These are phyloP conservation scores for Xylariaceae sp. DNA, from an alignment of 2,329 filamentous ascomycete genomes.

Conservation along the genomic window DNA sequence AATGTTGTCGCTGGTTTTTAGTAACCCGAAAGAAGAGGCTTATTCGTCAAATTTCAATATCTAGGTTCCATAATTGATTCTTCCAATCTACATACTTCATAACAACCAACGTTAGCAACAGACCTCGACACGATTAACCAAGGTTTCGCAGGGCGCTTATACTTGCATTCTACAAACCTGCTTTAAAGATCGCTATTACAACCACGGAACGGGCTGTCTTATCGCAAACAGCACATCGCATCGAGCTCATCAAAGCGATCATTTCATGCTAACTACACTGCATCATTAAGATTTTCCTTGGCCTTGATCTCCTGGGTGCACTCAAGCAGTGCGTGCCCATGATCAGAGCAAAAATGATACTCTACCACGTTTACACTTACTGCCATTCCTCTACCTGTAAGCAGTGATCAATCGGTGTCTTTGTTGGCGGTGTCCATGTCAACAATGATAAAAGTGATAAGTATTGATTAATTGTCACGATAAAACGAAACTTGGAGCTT, in stretches of 20 bases:
- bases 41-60: too few relatives aligned
- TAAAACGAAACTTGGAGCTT: not conserved
- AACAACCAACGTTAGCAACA: too few relatives aligned
- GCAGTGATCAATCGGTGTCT: slow-evolving; percentile 5
- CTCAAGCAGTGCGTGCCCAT: slow-evolving; percentile 12
- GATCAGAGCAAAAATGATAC: slow-evolving; percentile 10
- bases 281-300: slow-evolving; percentile 18
- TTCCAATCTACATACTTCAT: too few relatives aligned
- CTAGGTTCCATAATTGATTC: too few relatives aligned
- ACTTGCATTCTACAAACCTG: too few relatives aligned
- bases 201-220: not conserved
- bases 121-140: too few relatives aligned
- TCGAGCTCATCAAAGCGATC: slow-evolving; percentile 7
- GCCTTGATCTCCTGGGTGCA: slow-evolving; percentile 6
- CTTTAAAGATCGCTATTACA: not conserved
- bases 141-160: too few relatives aligned
- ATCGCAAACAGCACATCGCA: not conserved
- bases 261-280: not conserved
- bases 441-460: too few relatives aligned
- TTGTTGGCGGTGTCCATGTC: not conserved
- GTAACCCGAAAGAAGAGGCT: too few relatives aligned
- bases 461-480: not conserved
- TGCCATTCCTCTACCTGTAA: not conserved
- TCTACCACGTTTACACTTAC: slow-evolving; percentile 4
- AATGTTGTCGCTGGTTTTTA: too few relatives aligned